Percentiles rank a stretch among this genome's conserved stretches.
Conservation (phyloP, 1,139 yeast species). For the Geotrichum fermentans region DNA sequence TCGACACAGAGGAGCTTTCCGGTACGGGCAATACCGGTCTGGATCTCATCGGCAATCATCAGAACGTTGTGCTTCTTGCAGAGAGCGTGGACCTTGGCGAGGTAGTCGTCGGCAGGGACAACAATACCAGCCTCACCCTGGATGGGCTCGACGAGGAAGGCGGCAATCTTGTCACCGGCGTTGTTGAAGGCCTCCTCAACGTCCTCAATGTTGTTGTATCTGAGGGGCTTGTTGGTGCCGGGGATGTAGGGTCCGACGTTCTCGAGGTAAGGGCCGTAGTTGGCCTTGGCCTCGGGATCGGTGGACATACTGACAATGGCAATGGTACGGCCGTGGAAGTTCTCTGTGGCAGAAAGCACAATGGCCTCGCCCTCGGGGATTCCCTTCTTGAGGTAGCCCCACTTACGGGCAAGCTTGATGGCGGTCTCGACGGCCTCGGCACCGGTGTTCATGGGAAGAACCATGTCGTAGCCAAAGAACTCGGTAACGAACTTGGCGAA, state of each 20-base stretch:
- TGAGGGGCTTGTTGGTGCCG: slow-evolving; percentile 40
- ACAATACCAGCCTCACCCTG: slow-evolving; percentile 99
- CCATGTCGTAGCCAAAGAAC: slow-evolving; percentile 85
- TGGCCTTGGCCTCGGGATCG: slow-evolving; percentile 83
- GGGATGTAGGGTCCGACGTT: slow-evolving; percentile 82
- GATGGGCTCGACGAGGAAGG: slow-evolving; percentile 87
- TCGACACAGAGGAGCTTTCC: slow-evolving; percentile 91
- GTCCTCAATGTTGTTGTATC: slow-evolving; percentile 60
- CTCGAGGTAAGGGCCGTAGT: slow-evolving; percentile 84
- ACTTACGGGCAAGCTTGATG: slow-evolving; percentile 87
- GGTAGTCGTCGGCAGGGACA: slow-evolving; percentile 82
- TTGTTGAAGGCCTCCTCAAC: slow-evolving; percentile 74
- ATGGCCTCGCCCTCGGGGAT: slow-evolving; percentile 81
- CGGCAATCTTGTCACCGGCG: slow-evolving; percentile 90
- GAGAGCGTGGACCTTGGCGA: slow-evolving; percentile 63
- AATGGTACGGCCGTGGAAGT: slow-evolving; percentile 94
- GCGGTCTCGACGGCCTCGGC: slow-evolving; percentile 98
- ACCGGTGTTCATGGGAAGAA: slow-evolving; percentile 97
- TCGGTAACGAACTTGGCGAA: slow-evolving; percentile 88
- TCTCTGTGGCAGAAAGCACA: slow-evolving; percentile 77
- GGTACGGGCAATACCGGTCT: slow-evolving; percentile 96
- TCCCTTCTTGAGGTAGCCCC: slow-evolving; percentile 91
- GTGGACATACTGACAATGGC: slow-evolving; percentile 96
- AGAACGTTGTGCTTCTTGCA: slow-evolving; percentile 82
- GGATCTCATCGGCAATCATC: slow-evolving; percentile 93